These are phyloP conservation scores for Castanospermum australe DNA, from an alignment of 306 rosid genomes.

Conservation along the genomic window DNA sequence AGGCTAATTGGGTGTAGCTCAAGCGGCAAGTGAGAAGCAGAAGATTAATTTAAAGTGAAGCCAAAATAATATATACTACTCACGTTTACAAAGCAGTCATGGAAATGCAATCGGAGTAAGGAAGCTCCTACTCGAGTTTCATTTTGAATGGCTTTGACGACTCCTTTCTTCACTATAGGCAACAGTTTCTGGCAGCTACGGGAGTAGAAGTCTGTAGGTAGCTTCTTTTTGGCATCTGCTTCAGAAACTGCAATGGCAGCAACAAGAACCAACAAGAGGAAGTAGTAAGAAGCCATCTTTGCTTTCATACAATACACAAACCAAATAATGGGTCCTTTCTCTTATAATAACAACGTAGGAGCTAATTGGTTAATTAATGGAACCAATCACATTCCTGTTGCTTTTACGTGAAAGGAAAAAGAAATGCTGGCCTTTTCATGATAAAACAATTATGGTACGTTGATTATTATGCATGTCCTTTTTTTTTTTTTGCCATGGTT, in stretches of 20 bases:
- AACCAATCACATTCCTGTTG: neutral
- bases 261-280: conserved; percentile 27
- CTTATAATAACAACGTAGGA: neutral
- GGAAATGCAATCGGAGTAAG: conserved; percentile 54
- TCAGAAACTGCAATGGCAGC: conserved; percentile 10
- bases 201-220: conserved; percentile 28
- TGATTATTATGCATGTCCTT: neutral
- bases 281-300: conserved; percentile 37
- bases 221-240: conserved; percentile 16
- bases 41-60: neutral
- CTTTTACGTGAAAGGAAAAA: conserved; percentile 11
- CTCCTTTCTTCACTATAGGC: conserved; percentile 33
- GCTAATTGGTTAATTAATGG: neutral
- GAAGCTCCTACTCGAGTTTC: conserved; percentile 53
- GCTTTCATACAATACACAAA: neutral
- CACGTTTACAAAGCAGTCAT: conserved; percentile 59
- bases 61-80: conserved; percentile 24
- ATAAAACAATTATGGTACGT: neutral
- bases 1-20: no score
- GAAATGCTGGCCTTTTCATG: neutral
- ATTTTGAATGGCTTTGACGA: conserved; percentile 29
- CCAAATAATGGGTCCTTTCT: neutral
- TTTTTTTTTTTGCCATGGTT: neutral
- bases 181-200: conserved; percentile 36
- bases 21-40: neutral